Percentiles rank a stretch among this genome's conserved stretches.
Conservation (phyloP, 2,329 filamentous ascomycete species). For the Fonsecaea multimorphosa region DNA sequence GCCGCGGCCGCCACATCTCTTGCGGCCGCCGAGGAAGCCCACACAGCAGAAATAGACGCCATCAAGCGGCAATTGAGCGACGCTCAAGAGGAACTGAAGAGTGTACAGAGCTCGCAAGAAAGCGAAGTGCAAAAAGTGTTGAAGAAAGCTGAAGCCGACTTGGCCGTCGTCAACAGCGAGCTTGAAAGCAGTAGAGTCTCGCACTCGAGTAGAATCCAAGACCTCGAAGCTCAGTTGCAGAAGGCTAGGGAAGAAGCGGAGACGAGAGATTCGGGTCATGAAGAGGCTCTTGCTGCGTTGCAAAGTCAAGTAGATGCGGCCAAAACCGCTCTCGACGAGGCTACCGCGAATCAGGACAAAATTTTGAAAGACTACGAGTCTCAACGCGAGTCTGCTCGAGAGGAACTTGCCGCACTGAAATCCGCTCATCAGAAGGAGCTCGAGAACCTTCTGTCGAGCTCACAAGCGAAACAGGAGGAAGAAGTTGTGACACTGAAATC, state of each 20-base stretch:
- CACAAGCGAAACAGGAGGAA: conserved; percentile 21
- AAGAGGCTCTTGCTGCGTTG: conserved; percentile 18
- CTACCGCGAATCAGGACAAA: conserved; percentile 14
- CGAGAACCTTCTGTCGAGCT: conserved; percentile 12
- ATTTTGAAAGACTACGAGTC: conserved; percentile 19
- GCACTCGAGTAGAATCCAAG: conserved; percentile 23
- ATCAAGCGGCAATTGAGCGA: conserved; percentile 43
- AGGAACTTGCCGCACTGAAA: conserved; percentile 29
- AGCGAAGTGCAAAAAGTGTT: conserved; percentile 44
- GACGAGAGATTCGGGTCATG: conserved; percentile 12
- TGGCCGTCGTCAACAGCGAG: conserved; percentile 44
- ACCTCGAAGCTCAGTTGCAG: conserved; percentile 28
- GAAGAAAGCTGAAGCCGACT: conserved; percentile 41
- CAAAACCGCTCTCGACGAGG: conserved; percentile 21
- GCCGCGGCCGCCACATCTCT: conserved; percentile 44
- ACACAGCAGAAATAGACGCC: conserved; percentile 24
- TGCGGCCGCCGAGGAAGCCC: conserved; percentile 32
- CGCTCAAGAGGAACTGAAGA: conserved; percentile 45
- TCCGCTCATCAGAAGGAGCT: conserved; percentile 27
- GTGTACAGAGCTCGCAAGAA: conserved; percentile 42
- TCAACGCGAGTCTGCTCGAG: conserved; percentile 15
- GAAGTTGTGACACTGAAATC: conserved; percentile 35
- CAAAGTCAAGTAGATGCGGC: conserved; percentile 24
- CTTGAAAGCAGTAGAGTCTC: conserved; percentile 33
- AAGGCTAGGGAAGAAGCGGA: conserved; percentile 16